A percentile compares a stretch with the other conserved stretches of the same genome.
These are phyloP conservation scores for Aureobasidium sp. DNA, from an alignment of 2,329 filamentous ascomycete species.

Conservation along the genomic window DNA sequence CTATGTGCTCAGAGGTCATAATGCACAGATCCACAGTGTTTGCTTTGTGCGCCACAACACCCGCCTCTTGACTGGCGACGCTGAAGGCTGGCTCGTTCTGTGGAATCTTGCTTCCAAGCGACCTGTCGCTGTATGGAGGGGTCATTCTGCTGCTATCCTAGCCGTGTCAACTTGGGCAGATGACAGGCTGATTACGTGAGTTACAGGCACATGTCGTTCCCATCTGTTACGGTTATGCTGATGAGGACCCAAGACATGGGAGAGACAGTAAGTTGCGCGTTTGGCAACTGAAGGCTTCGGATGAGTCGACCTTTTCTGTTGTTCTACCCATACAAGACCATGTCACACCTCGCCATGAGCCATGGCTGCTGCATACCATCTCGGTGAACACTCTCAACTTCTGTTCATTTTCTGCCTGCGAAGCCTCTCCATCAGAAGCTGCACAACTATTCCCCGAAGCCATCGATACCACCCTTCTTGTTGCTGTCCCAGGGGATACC, in stretches of 20 bases:
- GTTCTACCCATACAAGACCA: slow-evolving; percentile 59
- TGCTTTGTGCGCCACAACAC: slow-evolving; percentile 64
- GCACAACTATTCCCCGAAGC: background rate
- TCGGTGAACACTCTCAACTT: slow-evolving; percentile 93
- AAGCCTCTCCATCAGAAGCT: slow-evolving; percentile 3
- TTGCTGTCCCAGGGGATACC: slow-evolving; percentile 61
- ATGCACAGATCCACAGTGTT: slow-evolving; percentile 67
- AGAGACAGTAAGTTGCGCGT: slow-evolving; percentile 79
- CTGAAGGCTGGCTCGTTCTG: slow-evolving; percentile 76
- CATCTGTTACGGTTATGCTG: background rate
- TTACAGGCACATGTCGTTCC: slow-evolving; percentile 19
- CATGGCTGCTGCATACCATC: slow-evolving; percentile 78
- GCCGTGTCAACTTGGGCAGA: slow-evolving; percentile 61
- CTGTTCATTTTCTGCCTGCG: slow-evolving; percentile 66
- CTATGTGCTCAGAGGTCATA: slow-evolving; percentile 79
- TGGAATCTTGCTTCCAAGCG: slow-evolving; percentile 82
- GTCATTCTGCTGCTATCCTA: slow-evolving; percentile 69
- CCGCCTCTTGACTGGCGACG: slow-evolving; percentile 76
- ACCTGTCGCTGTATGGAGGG: slow-evolving; percentile 74
- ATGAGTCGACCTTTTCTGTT: slow-evolving; percentile 58
- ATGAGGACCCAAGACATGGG: slow-evolving; percentile 58
- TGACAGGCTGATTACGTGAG: slow-evolving; percentile 77
- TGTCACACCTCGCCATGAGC: slow-evolving; percentile 46
- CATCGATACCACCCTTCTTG: slow-evolving; percentile 36
- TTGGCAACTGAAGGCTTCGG: slow-evolving; percentile 60